phyloP scores from a whole-genome alignment of 805 yeast genomes.

The Teunomyces barrocoloradensis region DNA sequence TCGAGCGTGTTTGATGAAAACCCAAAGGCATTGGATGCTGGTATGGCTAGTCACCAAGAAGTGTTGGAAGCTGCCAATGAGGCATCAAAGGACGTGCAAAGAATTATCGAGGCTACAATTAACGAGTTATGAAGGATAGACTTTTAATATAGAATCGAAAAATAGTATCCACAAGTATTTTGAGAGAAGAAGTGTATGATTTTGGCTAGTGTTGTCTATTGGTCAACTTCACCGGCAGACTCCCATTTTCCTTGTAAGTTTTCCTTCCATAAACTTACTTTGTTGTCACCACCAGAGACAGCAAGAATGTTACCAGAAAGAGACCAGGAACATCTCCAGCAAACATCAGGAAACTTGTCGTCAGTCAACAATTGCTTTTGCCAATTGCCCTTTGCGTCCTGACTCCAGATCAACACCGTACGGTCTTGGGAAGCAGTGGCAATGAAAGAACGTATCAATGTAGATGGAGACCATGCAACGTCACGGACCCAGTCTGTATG shows the following conservation, averaged over 20 bases:
- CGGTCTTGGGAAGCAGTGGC: slow-evolving; percentile 97
- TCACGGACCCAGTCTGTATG: slow-evolving; percentile 99
- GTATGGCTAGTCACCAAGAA: slow-evolving; percentile 90
- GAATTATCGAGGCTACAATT: slow-evolving; percentile 61
- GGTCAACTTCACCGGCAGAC: slow-evolving; percentile 93
- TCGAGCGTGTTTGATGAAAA: slow-evolving; percentile 60
- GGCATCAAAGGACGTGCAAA: slow-evolving; percentile 81
- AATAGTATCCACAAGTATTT: background rate
- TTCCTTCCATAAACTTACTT: slow-evolving; percentile 96
- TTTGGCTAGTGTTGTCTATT: slow-evolving; percentile 33
- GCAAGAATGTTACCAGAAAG: slow-evolving; percentile 94
- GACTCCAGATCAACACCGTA: slow-evolving; percentile 93
- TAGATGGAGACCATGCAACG: slow-evolving; percentile 96
- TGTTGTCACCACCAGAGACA: slow-evolving; percentile 93
- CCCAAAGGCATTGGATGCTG: slow-evolving; percentile 55
- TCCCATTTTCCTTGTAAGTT: slow-evolving; percentile 93
- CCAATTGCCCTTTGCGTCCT: slow-evolving; percentile 73
- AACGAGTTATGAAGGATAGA: slow-evolving; percentile 32
- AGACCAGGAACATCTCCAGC: slow-evolving; percentile 99
- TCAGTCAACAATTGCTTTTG: slow-evolving; percentile 68
- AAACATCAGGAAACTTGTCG: slow-evolving; percentile 91
- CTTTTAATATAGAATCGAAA: slow-evolving; percentile 1
- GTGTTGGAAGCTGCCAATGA: slow-evolving; percentile 77
- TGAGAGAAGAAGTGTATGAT: background rate
- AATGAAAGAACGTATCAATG: slow-evolving; percentile 80